phyloP scores from a whole-genome alignment of 2,329 filamentous ascomycete species.

The Colletotrichum viniferum region DNA sequence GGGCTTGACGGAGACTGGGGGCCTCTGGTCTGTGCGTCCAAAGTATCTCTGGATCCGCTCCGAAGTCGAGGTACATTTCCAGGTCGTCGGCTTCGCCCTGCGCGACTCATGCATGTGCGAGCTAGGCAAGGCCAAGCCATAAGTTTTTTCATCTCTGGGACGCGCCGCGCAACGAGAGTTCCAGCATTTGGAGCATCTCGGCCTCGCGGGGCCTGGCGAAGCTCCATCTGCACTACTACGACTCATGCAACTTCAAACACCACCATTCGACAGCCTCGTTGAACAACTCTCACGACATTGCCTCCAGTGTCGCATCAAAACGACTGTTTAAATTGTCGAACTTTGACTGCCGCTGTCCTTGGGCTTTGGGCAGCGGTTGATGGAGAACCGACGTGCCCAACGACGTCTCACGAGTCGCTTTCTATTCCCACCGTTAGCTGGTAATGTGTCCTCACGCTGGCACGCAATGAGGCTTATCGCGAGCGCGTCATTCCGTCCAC shows the following conservation, averaged over 20 bases:
- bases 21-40: not conserved
- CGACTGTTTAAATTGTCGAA: not conserved
- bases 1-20: not conserved
- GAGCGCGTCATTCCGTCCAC: not conserved
- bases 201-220: constrained; percentile 1
- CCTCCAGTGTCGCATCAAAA: not conserved
- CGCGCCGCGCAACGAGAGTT: not conserved
- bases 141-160: not conserved
- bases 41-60: constrained; percentile 10
- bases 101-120: constrained; percentile 19
- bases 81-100: not conserved
- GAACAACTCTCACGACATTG: not conserved
- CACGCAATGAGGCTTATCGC: not conserved
- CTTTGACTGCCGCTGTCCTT: not conserved
- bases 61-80: constrained; percentile 14
- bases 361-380: not conserved
- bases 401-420: not conserved
- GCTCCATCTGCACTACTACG: constrained; percentile 9
- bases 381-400: not conserved
- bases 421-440: not conserved
- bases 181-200: constrained; percentile 6
- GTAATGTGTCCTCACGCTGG: not conserved
- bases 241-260: constrained; percentile 20
- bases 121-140: not conserved
- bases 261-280: constrained; percentile 9